A percentile compares a stretch with the other conserved stretches of the same genome.
Evolutionary conservation across 257 asterid genomes (phyloP).

Genomic region (Rauvolfia tetraphylla): DNA sequence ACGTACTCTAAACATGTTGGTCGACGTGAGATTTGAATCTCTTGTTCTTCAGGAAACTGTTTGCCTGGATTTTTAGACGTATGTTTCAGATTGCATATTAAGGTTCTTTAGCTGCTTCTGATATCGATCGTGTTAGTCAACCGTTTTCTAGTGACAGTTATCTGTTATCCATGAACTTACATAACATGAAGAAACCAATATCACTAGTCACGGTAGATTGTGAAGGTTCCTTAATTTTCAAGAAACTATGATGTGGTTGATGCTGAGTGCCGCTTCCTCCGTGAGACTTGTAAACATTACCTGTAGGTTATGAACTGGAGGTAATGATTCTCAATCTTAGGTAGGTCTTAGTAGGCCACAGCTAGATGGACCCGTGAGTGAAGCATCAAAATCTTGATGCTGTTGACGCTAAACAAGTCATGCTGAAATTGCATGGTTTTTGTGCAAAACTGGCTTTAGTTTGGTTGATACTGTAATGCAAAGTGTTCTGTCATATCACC

Average conservation of each 20-base stretch:
- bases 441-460: background rate
- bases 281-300: background rate
- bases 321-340: background rate
- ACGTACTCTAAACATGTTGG: background rate
- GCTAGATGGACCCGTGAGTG: slow-evolving; percentile 6
- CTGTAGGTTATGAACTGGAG: background rate
- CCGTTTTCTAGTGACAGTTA: background rate
- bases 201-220: background rate
- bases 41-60: background rate
- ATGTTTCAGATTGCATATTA: background rate
- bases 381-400: background rate
- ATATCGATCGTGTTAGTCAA: background rate
- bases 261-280: background rate
- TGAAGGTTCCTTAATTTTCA: background rate
- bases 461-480: background rate
- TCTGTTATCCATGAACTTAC: background rate
- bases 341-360: background rate
- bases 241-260: background rate
- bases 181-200: background rate
- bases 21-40: background rate
- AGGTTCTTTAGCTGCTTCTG: background rate
- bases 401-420: background rate
- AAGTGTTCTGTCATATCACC: background rate
- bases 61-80: no score
- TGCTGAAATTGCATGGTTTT: background rate